Percentiles rank a stretch among this genome's conserved stretches.
Evolutionary conservation across 1,139 yeast genomes (phyloP).

Genomic region (Yamadazyma triangularis): DNA sequence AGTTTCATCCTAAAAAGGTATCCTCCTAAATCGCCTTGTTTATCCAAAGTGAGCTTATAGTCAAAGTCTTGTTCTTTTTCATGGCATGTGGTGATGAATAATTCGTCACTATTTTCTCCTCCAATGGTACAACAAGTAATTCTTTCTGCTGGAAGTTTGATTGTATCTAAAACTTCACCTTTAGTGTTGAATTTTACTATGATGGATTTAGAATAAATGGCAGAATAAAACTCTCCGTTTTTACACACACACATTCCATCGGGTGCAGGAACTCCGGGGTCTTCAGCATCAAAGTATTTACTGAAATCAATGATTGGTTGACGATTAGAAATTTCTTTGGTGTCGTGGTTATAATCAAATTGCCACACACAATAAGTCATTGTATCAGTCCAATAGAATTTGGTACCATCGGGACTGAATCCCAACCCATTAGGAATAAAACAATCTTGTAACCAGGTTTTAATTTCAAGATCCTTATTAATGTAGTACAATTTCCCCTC

Average conservation of each 20-base stretch:
- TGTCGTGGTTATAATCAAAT: constrained; percentile 51
- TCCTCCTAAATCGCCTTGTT: constrained; percentile 54
- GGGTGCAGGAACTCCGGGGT: constrained; percentile 53
- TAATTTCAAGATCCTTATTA: constrained; percentile 27
- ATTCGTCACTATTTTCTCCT: constrained; percentile 52
- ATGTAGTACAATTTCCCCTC: constrained; percentile 45
- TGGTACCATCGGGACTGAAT: constrained; percentile 49
- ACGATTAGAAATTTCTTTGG: constrained; percentile 44
- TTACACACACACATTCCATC: constrained; percentile 73
- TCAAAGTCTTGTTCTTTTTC: constrained; percentile 35
- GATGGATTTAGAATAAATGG: constrained; percentile 59
- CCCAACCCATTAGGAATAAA: constrained; percentile 77
- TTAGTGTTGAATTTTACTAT: constrained; percentile 49
- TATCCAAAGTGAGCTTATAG: constrained; percentile 25
- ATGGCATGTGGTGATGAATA: constrained; percentile 69
- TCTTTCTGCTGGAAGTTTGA: constrained; percentile 56
- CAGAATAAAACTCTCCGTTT: constrained; percentile 61
- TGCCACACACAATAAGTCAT: constrained; percentile 53
- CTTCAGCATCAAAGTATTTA: constrained; percentile 37
- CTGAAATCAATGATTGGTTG: constrained; percentile 4
- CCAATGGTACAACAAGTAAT: constrained; percentile 73
- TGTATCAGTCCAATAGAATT: constrained; percentile 73
- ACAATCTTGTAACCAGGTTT: constrained; percentile 30
- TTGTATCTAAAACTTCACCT: constrained; percentile 52
- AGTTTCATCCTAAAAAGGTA: constrained; percentile 25